Evolutionary conservation across 139 green algal genomes (phyloP), one percentile per base, ranked within the genome.

Genomic region (Coccomyxa sp.): DNA sequence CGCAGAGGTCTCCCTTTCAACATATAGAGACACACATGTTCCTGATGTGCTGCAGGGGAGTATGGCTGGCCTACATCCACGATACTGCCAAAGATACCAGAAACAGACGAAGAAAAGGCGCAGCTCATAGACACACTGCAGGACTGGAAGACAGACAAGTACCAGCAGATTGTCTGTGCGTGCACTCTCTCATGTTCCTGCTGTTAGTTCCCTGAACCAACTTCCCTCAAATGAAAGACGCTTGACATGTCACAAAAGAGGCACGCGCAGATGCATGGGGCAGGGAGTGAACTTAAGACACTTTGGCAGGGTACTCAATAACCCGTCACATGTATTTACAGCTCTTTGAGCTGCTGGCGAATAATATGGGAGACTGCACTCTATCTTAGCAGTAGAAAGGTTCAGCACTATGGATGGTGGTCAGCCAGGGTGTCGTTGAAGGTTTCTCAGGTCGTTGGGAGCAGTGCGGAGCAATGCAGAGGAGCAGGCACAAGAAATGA

Each of bases 111-210:
- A 18, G 91, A 97, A 84, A 80, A 96, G 82, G 77, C 80, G 11
- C 12, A 79, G 77, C 86, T 99, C 0, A 91, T 99, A 14, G 96
- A 99, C 88, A 85, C 82, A 25, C 87, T 99, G 84, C 93, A 98
- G 80, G 88, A 95, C 80, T 97, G 91, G 90, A 97, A 97, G 89
- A 92, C 93, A 16, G 79, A 89, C 10, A 91, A 94, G 79, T 96
- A 94, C 86, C 91, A 95, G 87, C 84, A 91, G 31, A 84, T 92
- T 27, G 85, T 94, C 38, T 85, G 88, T 91, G 82, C 59, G 79
- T 32, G 27, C 67, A 30, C 30, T 13, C 68, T 77, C 68, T 28
- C 15, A 21, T 68, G 60, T 68, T 51, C n/a, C 51, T 75, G 13
- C 13, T 59, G 63, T n/a, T n/a, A n/a, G n/a, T n/a, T n/a, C n/a